phyloP scores from a whole-genome alignment of 1,284 basidiomycete species.

The Taiwanofungus camphoratus region DNA sequence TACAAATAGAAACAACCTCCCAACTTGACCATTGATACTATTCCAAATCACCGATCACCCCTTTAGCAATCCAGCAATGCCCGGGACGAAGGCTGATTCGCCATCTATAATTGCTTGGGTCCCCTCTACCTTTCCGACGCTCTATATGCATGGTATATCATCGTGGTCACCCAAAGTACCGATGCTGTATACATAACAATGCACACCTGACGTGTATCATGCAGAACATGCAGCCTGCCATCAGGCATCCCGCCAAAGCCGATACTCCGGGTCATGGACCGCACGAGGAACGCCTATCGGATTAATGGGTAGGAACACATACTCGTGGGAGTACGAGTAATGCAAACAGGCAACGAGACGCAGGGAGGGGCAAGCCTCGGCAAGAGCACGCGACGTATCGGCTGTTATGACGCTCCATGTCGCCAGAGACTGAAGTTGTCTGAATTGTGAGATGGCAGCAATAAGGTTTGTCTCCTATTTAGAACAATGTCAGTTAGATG shows the following conservation, averaged over 20 bases:
- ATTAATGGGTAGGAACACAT: constrained; percentile 17
- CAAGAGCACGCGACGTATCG: constrained; percentile 15
- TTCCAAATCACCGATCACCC: too few species aligned
- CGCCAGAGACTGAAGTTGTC: constrained; percentile 12
- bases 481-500: background rate
- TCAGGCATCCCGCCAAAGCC: constrained; percentile 14
- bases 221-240: background rate
- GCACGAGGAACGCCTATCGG: constrained; percentile 16
- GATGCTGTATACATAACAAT: too few species aligned
- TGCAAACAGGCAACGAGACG: constrained; percentile 18
- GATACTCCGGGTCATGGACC: constrained; percentile 15
- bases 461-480: constrained; percentile 14
- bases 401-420: constrained; percentile 17
- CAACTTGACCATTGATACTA: too few species aligned
- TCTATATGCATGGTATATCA: too few species aligned
- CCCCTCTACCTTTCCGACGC: too few species aligned
- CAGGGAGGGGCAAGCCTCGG: constrained; percentile 15
- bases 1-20: background rate
- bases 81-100: too few species aligned
- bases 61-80: too few species aligned
- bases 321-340: constrained; percentile 21
- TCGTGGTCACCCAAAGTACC: too few species aligned
- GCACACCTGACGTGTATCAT: background rate
- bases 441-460: constrained; percentile 13
- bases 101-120: too few species aligned